A percentile compares a stretch with the other conserved stretches of the same genome.
These are phyloP conservation scores for Clavariopsis aquatica DNA, from an alignment of 495 filamentous ascomycete genomes.

Conservation along the genomic window DNA sequence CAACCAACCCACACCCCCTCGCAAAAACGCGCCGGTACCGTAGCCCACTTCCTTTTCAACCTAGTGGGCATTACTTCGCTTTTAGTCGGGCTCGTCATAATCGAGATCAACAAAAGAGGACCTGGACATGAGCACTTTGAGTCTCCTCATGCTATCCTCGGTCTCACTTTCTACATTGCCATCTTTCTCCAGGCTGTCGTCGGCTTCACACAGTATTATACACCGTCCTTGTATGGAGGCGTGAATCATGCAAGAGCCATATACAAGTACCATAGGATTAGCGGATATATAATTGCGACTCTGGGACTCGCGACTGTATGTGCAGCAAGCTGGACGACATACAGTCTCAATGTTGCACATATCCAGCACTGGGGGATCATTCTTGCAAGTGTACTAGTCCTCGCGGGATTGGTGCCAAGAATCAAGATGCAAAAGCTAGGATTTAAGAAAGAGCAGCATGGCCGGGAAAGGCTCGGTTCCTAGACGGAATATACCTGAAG, in stretches of 20 bases:
- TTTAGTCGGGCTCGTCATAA: constrained; percentile 67
- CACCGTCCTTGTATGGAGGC: constrained; percentile 71
- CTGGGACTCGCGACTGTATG: constrained; percentile 71
- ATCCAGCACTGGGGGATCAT: constrained; percentile 74
- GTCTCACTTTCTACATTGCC: constrained; percentile 70
- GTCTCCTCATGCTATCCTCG: constrained; percentile 76
- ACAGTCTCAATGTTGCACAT: constrained; percentile 59
- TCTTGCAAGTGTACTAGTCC: constrained; percentile 59
- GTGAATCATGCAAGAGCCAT: constrained; percentile 74
- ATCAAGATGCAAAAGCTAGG: constrained; percentile 84
- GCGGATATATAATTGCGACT: constrained; percentile 73
- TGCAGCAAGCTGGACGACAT: constrained; percentile 74
- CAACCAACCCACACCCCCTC: constrained; percentile 78
- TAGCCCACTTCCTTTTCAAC: constrained; percentile 68
- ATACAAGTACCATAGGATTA: constrained; percentile 84
- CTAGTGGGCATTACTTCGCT: constrained; percentile 62
- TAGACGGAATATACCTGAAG: background rate
- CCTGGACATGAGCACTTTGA: constrained; percentile 68
- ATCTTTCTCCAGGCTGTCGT: constrained; percentile 71
- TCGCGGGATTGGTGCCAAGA: constrained; percentile 71
- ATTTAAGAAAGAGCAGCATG: constrained; percentile 42
- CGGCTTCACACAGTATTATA: constrained; percentile 76
- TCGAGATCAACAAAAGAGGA: constrained; percentile 77
- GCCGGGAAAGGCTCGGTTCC: constrained; percentile 10
- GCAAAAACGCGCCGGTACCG: constrained; percentile 73